Evolutionary conservation across 768 basidiomycete genomes (phyloP).

Genomic region (Kondoa malvinella): DNA sequence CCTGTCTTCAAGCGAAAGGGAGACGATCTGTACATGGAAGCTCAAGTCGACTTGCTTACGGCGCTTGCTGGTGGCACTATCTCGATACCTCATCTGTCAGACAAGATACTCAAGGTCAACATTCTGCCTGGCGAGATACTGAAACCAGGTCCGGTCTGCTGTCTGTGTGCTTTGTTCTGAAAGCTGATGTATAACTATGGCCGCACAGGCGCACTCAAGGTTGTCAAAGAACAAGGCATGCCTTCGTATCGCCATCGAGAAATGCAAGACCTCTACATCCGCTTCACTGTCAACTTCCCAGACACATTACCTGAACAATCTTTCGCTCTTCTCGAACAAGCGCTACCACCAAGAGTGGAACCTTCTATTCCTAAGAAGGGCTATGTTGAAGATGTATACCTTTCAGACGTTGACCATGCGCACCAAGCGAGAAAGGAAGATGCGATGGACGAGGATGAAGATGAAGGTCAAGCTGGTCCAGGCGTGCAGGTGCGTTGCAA

Average conservation of each 20-base stretch:
- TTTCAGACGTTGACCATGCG: slow-evolving; percentile 52
- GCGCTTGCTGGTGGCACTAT: slow-evolving; percentile 85
- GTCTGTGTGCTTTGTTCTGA: slow-evolving; percentile 4
- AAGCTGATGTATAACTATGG: slow-evolving; percentile 6
- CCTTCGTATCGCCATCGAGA: slow-evolving; percentile 97
- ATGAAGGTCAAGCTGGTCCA: slow-evolving; percentile 31
- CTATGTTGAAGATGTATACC: slow-evolving; percentile 62
- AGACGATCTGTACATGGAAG: slow-evolving; percentile 65
- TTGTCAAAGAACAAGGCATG: slow-evolving; percentile 91
- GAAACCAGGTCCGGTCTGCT: slow-evolving; percentile 58
- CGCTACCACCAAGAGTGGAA: slow-evolving; percentile 57
- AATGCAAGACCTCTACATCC: slow-evolving; percentile 78
- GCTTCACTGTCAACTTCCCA: slow-evolving; percentile 75
- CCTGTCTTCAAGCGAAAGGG: slow-evolving; percentile 74
- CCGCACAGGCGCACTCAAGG: slow-evolving; percentile 59
- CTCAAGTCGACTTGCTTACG: slow-evolving; percentile 84
- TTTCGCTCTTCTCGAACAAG: slow-evolving; percentile 60
- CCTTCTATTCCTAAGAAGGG: slow-evolving; percentile 40
- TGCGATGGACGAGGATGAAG: slow-evolving; percentile 69
- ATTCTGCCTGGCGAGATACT: slow-evolving; percentile 78
- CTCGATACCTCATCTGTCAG: slow-evolving; percentile 64
- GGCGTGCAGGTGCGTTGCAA: slow-evolving; percentile 9
- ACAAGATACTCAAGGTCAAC: slow-evolving; percentile 65
- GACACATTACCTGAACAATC: slow-evolving; percentile 51
- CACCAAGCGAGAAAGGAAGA: slow-evolving; percentile 48